Conservation (phyloP, 1,284 basidiomycete genomes). For the Ustilago hordei region DNA sequence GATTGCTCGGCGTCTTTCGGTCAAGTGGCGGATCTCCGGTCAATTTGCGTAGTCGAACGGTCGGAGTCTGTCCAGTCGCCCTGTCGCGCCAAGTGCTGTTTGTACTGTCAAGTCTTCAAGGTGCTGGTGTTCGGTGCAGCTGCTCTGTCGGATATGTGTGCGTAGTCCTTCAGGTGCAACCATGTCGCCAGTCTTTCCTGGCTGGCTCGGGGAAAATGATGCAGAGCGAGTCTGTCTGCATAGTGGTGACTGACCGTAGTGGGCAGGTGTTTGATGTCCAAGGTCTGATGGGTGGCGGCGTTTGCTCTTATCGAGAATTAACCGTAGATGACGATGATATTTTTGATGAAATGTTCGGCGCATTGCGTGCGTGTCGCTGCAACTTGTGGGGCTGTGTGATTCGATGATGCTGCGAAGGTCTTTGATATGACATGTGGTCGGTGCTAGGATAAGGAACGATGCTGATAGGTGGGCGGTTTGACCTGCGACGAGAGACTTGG, state of each 20-base stretch:
- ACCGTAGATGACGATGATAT: not conserved
- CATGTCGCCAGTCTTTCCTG: not conserved
- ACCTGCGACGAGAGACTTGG: slow-evolving; percentile 8
- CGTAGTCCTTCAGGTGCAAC: not conserved
- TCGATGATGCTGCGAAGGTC: not conserved
- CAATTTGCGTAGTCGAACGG: slow-evolving; percentile 11
- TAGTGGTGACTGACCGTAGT: too few species aligned
- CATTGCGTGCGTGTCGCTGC: not conserved
- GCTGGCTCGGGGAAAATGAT: not conserved
- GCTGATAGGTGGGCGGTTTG: slow-evolving; percentile 1
- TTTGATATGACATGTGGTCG: not conserved
- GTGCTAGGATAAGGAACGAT: not conserved
- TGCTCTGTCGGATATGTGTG: not conserved
- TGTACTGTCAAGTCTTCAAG: not conserved
- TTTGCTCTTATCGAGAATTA: not conserved
- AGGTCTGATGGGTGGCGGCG: not conserved
- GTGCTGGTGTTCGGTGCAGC: not conserved
- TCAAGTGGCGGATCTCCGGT: not conserved
- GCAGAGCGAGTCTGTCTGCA: not conserved
- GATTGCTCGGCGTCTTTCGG: not conserved
- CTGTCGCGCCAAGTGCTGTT: not conserved
- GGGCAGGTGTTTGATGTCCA: not conserved
- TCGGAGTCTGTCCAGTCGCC: slow-evolving; percentile 12
- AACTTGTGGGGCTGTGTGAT: not conserved
- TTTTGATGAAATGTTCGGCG: not conserved